Base-by-base conservation (phyloP, 2,329 filamentous ascomycete species). In the Magnaporthiopsis incrustans region DNA sequence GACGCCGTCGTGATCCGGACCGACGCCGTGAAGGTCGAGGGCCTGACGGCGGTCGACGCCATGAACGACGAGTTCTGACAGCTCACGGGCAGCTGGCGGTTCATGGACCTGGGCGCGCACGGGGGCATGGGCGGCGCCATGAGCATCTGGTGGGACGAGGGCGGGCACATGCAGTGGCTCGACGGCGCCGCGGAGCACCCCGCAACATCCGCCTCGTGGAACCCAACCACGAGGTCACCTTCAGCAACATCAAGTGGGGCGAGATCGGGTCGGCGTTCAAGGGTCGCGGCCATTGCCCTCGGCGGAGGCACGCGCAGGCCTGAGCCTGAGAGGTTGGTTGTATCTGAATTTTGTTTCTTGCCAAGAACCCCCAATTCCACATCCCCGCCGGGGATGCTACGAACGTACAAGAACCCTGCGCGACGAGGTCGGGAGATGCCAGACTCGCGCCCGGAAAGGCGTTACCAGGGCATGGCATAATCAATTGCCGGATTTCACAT, bases 191-290 rank as follows among this genome's bases (percentile, higher is more conserved):
- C 70, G 35, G 69, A 0, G 75, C 78, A 65, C 84, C 85, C 0
- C 71, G 73, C 53, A 73, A 77, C 18, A 82, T 87, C 64, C 66
- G 77, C 63, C 72, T 75, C 60, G 71, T 81, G 18, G 74, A 81
- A 68, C 79, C 81, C 0, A 74, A 76, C 61, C 80, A 84, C 0
- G 76, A 76, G 18, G 81, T 87, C 4, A 79, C 75, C 1, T 87
- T 84, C 69, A 81, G 79, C 66, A 81, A 85, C 69, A 81, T 87
- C 68, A 80, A 79, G 69, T 84, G 82, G 78, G 85, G 85, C n/a
- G 82, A 87, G 67, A 82, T 87, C 69, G 82, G 79, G 5, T 82
- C 81, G 25, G 87, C 81, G 0, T 82, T 76, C 62, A 32, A 64
- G 62, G 62, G 57, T 7, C 27, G 27, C 35, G 38, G 44, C 10